phyloP scores from a whole-genome alignment of 2,329 filamentous ascomycete genomes.

The Dactylellina parvicollis region DNA sequence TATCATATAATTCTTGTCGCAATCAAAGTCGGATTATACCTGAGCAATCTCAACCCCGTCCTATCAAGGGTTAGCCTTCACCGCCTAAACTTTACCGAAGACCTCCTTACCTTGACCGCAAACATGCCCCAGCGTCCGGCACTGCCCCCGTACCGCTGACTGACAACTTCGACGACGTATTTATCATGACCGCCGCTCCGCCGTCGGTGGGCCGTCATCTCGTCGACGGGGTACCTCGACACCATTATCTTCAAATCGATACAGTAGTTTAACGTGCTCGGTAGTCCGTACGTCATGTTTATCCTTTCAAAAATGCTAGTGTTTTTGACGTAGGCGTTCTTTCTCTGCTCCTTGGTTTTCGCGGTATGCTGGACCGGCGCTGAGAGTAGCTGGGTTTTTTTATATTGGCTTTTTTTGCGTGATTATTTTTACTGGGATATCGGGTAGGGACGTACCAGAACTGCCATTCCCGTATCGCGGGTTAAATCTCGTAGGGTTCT shows the following conservation, averaged over 20 bases:
- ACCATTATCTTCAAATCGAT: constrained; percentile 30
- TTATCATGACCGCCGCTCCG: constrained; percentile 31
- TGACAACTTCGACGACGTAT: constrained; percentile 26
- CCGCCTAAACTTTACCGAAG: background rate
- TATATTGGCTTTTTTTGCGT: background rate
- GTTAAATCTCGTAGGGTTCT: constrained; percentile 23
- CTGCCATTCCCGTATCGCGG: constrained; percentile 24
- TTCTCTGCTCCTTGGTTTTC: constrained; percentile 19
- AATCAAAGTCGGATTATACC: background rate
- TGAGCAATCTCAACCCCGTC: constrained; percentile 34
- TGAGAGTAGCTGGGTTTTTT: constrained; percentile 25
- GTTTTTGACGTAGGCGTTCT: constrained; percentile 14
- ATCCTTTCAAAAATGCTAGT: constrained; percentile 38
- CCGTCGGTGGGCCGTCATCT: constrained; percentile 16
- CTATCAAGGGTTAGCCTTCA: constrained; percentile 19
- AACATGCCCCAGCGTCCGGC: constrained; percentile 35
- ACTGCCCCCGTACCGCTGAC: constrained; percentile 10
- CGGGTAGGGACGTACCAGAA: constrained; percentile 12
- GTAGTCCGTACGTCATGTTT: constrained; percentile 20
- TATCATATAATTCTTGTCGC: no score
- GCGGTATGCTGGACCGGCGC: background rate
- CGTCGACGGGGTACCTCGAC: constrained; percentile 31
- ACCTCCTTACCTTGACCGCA: constrained; percentile 23
- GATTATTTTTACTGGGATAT: background rate
- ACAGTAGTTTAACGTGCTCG: constrained; percentile 10